Percentiles rank a stretch among this genome's conserved stretches.
phyloP scores from a whole-genome alignment of 192 early-diverging fungal species.

The Mycoemilia scoparia region DNA sequence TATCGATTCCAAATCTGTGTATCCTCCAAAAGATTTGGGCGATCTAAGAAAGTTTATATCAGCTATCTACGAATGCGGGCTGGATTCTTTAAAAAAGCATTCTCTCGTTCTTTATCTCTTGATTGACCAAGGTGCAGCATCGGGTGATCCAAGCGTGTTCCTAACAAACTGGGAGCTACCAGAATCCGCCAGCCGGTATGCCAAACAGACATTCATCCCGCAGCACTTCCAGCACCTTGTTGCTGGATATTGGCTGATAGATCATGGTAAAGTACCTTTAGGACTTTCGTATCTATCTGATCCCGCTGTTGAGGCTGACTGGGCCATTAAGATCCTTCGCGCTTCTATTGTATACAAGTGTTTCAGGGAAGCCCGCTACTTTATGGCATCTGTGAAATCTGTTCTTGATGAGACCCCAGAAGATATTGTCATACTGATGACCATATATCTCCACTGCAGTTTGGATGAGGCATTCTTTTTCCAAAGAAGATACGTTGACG shows the following conservation, averaged over 20 bases:
- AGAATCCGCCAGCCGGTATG: no score
- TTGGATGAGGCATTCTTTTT: conserved; percentile 21
- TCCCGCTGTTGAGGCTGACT: conserved; percentile 22
- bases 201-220: conserved; percentile 10
- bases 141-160: no score
- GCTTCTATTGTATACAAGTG: conserved; percentile 7
- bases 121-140: no score
- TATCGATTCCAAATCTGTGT: no score
- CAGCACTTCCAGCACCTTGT: conserved; percentile 21
- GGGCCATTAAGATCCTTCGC: conserved; percentile 18
- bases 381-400: conserved; percentile 21
- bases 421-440: conserved; percentile 16
- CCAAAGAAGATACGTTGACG: conserved; percentile 8
- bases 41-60: no score
- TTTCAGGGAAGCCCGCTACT: conserved; percentile 7
- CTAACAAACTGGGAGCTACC: no score
- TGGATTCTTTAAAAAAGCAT: no score
- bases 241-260: conserved; percentile 29
- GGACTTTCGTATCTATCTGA: conserved; percentile 18
- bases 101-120: no score
- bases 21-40: no score
- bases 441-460: conserved; percentile 14
- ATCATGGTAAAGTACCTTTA: conserved; percentile 13
- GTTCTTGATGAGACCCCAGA: conserved; percentile 6
- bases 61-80: no score